Evolutionary conservation across 495 filamentous ascomycete genomes (phyloP), one percentile per base, ranked within the genome.

Genomic region (Friedmanniomyces endolithicus): DNA sequence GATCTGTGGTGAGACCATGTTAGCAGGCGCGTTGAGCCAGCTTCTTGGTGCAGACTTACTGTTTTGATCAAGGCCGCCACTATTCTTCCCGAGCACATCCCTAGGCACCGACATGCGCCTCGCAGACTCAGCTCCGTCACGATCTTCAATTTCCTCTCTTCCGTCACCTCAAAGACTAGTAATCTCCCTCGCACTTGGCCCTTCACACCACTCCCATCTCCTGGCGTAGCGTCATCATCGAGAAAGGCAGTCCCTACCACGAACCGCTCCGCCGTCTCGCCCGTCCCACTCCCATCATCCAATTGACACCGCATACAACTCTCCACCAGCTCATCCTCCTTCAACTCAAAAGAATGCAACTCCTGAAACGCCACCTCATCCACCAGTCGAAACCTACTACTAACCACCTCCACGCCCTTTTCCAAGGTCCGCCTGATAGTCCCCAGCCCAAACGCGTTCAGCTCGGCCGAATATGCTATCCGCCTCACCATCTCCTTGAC

Each of bases 51-150:
- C 31, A 25, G 23, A 63, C 77, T 64, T 68, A 95, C 85, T 9
- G 88, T 90, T 66, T 95, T 96, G 39, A 86, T 78, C 25, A 95
- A 72, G 0, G 84, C 90, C 0, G 87, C 90, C 24, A 95, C 81
- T 50, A 97, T 86, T 54, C 81, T 86, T 52, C 80, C 86, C 27
- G 79, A 78, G 59, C 89, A 74, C 48, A 88, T 78, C 6, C 77
- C 84, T 35, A 98, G 67, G 46, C 80, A 82, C 57, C 89, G 76
- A 66, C 90, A 95, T 27, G 82, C 82, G 12, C 88, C 88, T 65
- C 77, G 84, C 19, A 92, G 71, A 1, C 73, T 68, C 25, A 82
- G 65, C 51, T 83, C 80, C 1, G 77, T 70, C 0, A 90, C 70
- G 33, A 85, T 58, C 59, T 83, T 87, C 20, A 94, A 75, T 29